Base-by-base conservation (phyloP, 2,329 filamentous ascomycete genomes). In the Talaromyces sp. region DNA sequence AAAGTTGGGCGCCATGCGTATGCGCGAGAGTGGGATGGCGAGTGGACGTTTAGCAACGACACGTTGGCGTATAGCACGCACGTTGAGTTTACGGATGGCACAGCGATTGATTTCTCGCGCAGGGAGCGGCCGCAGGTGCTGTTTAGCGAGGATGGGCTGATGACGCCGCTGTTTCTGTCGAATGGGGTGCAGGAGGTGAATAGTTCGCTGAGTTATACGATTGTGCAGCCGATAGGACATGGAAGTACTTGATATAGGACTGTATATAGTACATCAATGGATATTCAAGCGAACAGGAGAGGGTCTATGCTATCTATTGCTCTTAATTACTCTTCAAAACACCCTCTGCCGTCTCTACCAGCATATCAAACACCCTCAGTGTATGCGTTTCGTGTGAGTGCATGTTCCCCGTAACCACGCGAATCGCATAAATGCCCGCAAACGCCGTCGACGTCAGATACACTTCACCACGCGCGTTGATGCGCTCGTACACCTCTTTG, bases 361-460 rank as follows among this genome's bases (percentile, higher is more conserved):
- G 72, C 60, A 91, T 83, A 15, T 90, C 85, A 79, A 96, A 96
- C 0, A 92, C 86, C 64, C 81, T 82, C 63, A 85, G 80, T 4
- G 97, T 77, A 73, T 91, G 89, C 70, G 85, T 84, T 75, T 91
- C 88, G 72, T 93, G 87, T 0, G 88, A 85, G 47, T 85, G 79
- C 27, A 84, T 79, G 67, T 89, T 90, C 0, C 85, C 88, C 61
- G 90, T 92, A 25, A 93, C 88, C 42, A 97, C 85, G 0, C 93
- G 82, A 63, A 98, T 96, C 1, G 89, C 88, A 73, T 91, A 91
- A 22, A 86, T 81, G 0, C 86, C 89, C 9, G 85, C 85, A 13
- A 96, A 82, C 4, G 92, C 84, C 1, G 88, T 89, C 49, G 87
- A 88, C 0, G 92, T 97, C 27, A 97, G 78, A 75, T 91, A 97